Evolutionary conservation across 139 green algal genomes (phyloP), one percentile per base, ranked within the genome.

Genomic region (Auxenochlorella pyrenoidosa): DNA sequence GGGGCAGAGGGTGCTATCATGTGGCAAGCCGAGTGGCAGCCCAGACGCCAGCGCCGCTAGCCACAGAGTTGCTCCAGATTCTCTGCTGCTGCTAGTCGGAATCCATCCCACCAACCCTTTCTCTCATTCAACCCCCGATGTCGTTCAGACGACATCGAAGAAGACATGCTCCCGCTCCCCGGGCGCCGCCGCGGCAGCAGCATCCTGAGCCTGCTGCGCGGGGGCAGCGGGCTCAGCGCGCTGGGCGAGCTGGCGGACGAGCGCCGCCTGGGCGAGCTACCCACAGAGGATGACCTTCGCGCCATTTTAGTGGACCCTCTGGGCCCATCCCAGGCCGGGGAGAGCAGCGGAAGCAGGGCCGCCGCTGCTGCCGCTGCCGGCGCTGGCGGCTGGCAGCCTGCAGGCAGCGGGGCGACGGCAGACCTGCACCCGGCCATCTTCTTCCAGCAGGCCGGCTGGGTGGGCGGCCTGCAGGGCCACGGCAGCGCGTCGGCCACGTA

Each of bases 171-270:
- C 6, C 40, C 66, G 10, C 13, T 73, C 54, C 54, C 54, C 15
- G 54, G 76, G 76, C 47, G 76, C 47, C 76, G 30, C 15, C 38
- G 32, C 47, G 30, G 76, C 38, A 59, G 40, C 26, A 43, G 73
- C 41, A 43, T 34, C 26, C 75, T 41, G 43, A 22, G 75, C 75
- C 28, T 32, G 18, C 72, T 82, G 28, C 43, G 32, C 30, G 30
- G 78, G 16, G 51, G 78, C 78, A 71, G 78, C 78, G n/a, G 21
- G 51, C 43, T 65, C 28, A 66, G 75, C 75, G 75, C n/a, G 32
- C 71, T 89, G 70, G 86, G 76, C 0, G 86, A 89, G 41, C 34
- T 89, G 44, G 86, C 76, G 34, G 86, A 86, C 12, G 41, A 75
- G 24, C 54, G 26, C 38, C 47, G 38, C 36, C 66, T 89, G 24